These are phyloP conservation scores for Setomelanomma holmii DNA, from an alignment of 2,329 filamentous ascomycete species.

Conservation along the genomic window DNA sequence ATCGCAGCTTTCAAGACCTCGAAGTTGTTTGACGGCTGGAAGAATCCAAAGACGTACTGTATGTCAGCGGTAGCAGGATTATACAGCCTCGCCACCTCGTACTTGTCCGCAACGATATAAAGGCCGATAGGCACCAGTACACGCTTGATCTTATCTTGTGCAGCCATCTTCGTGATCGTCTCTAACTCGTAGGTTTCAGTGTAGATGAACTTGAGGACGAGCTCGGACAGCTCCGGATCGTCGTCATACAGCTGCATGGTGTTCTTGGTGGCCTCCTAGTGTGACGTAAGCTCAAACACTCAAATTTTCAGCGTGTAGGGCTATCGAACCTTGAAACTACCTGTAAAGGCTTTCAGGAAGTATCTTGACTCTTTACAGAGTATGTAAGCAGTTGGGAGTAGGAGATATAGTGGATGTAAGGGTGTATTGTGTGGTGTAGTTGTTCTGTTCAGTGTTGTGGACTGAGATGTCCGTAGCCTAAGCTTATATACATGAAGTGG, in stretches of 20 bases:
- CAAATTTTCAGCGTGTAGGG: too few species aligned
- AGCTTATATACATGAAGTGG: too few species aligned
- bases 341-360: conserved; percentile 18
- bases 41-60: neutral
- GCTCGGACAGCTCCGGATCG: conserved; percentile 15
- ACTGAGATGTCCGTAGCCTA: too few species aligned
- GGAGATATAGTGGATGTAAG: too few species aligned
- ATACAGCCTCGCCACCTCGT: neutral
- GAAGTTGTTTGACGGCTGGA: neutral
- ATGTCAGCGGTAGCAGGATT: neutral
- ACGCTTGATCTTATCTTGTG: neutral
- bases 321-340: conserved; percentile 15
- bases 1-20: neutral
- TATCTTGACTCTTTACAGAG: conserved; percentile 10
- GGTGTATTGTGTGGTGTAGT: too few species aligned
- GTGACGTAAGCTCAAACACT: neutral
- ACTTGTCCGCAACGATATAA: neutral
- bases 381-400: too few species aligned
- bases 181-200: conserved; percentile 1
- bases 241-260: conserved; percentile 21
- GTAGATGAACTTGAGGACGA: conserved; percentile 22
- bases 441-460: too few species aligned
- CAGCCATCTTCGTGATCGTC: neutral
- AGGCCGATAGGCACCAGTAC: neutral
- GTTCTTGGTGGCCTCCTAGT: conserved; percentile 9